A percentile compares a stretch with the other conserved stretches of the same genome.
These are phyloP conservation scores for Picea abies DNA, from an alignment of 83 land plant genomes.

Conservation along the genomic window DNA sequence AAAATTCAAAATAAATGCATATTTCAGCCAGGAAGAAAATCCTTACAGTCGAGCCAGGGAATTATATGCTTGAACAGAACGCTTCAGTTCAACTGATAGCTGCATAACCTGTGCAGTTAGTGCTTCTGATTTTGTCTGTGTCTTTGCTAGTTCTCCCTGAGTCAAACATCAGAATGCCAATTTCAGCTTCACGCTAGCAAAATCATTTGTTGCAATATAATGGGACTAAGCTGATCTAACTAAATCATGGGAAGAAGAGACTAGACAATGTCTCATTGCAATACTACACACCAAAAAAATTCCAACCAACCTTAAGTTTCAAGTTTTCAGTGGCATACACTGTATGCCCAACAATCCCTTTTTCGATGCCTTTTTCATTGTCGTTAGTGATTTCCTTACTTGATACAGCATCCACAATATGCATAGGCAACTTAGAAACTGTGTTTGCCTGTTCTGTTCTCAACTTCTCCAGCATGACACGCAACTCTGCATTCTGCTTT, in stretches of 20 bases:
- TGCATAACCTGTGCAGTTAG: slow-evolving; percentile 62
- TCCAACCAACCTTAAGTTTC: slow-evolving; percentile 25
- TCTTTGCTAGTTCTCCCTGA: slow-evolving; percentile 54
- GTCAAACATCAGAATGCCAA: background rate
- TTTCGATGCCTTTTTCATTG: background rate
- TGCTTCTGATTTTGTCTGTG: slow-evolving; percentile 67
- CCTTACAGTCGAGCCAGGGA: slow-evolving; percentile 46
- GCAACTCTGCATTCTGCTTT: slow-evolving; percentile 72
- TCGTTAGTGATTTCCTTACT: background rate
- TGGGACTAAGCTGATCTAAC: background rate
- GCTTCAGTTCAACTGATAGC: slow-evolving; percentile 58
- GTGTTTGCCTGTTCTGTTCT: slow-evolving; percentile 42
- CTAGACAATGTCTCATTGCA: background rate
- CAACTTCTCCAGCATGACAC: slow-evolving; percentile 42
- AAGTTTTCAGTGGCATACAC: slow-evolving; percentile 11
- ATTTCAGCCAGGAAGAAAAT: slow-evolving; percentile 10
- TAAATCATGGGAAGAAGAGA: background rate
- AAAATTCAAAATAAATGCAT: background rate
- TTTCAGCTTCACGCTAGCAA: background rate
- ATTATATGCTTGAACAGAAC: slow-evolving; percentile 54
- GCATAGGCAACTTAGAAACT: background rate
- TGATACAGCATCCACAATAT: slow-evolving; percentile 3
- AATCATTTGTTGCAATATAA: background rate
- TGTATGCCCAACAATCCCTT: background rate
- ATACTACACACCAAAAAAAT: background rate